Base-by-base conservation (phyloP, 768 basidiomycete genomes). In the Xerocomellus intermedius region DNA sequence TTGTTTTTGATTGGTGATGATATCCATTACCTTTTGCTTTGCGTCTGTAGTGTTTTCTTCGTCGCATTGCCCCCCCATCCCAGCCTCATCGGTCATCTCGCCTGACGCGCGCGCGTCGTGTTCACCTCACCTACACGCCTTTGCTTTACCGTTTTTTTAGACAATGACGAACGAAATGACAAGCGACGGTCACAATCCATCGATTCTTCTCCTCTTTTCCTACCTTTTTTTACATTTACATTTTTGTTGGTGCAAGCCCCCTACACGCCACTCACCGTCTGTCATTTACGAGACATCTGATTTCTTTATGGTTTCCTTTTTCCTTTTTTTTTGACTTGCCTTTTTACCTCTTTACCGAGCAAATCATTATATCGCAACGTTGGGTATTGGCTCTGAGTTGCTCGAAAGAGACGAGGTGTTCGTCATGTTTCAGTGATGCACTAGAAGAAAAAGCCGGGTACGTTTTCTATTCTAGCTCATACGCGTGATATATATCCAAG, bases 231-330 rank as follows among this genome's bases (percentile, higher is more conserved):
- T 8, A 28, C 26, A 8, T 28, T 28, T 28, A 28, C 26, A 28
- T 28, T 26, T 28, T n/a, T 50, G 24, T n/a, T 50, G 24, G 4
- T 37, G 8, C 30, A 19, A 52, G n/a, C 9, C 26, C 41, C 24
- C 47, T n/a, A 33, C 13, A 10, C 22, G 36, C 26, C 14, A 33
- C 36, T 38, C 30, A 35, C 48, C 43, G 49, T 60, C 48, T 48
- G 52, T 60, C 52, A 55, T 66, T 66, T 64, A 64, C 55, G 36
- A 60, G 45, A 62, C 60, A 62, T 56, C 54, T 56, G 55, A 55
- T 30, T 10, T 55, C 48, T 49, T 57, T 52, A 42, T 44, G 51
- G 13, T 41, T 39, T 41, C 42, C 30, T 19, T 5, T 5, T 24
- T 24, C 5, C n/a, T n/a, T n/a, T n/a, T n/a, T n/a, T 49, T 50